Evolutionary conservation across 2,329 filamentous ascomycete species (phyloP).

Genomic region (Colletotrichum cereale): DNA sequence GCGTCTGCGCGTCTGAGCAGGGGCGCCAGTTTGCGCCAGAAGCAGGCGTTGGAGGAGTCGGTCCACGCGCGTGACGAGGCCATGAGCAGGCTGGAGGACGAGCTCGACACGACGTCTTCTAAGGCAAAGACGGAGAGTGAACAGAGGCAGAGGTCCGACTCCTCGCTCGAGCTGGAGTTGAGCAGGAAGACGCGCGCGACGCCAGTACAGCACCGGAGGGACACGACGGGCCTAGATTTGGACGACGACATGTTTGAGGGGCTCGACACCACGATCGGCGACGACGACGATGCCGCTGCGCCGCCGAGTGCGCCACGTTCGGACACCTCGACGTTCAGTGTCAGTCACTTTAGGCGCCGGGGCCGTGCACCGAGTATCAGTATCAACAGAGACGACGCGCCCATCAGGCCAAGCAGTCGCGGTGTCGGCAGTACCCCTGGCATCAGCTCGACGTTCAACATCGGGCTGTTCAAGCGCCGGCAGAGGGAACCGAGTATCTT

Average conservation of each 20-base stretch:
- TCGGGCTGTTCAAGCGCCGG: conserved; percentile 69
- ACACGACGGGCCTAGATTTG: conserved; percentile 63
- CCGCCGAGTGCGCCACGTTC: conserved; percentile 52
- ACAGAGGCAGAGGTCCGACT: conserved; percentile 47
- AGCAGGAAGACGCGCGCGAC: conserved; percentile 53
- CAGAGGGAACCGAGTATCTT: conserved; percentile 73
- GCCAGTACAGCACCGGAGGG: conserved; percentile 51
- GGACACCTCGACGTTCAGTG: conserved; percentile 61
- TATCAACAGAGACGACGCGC: conserved; percentile 62
- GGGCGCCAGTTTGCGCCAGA: conserved; percentile 36
- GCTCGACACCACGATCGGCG: conserved; percentile 52
- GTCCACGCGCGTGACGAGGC: conserved; percentile 52
- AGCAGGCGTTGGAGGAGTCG: conserved; percentile 43
- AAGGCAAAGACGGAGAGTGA: conserved; percentile 42
- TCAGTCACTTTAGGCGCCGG: conserved; percentile 60
- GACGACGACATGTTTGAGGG: conserved; percentile 63
- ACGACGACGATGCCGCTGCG: conserved; percentile 54
- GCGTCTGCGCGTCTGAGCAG: conserved; percentile 37
- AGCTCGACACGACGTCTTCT: conserved; percentile 50
- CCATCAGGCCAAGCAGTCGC: conserved; percentile 66
- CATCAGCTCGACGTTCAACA: conserved; percentile 65
- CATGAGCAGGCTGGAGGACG: conserved; percentile 50
- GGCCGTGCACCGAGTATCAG: conserved; percentile 61
- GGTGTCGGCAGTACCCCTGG: conserved; percentile 60
- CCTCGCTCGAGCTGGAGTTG: conserved; percentile 54